Conservation (phyloP, 2,329 filamentous ascomycete species). For the Pseudopyricularia javanii region DNA sequence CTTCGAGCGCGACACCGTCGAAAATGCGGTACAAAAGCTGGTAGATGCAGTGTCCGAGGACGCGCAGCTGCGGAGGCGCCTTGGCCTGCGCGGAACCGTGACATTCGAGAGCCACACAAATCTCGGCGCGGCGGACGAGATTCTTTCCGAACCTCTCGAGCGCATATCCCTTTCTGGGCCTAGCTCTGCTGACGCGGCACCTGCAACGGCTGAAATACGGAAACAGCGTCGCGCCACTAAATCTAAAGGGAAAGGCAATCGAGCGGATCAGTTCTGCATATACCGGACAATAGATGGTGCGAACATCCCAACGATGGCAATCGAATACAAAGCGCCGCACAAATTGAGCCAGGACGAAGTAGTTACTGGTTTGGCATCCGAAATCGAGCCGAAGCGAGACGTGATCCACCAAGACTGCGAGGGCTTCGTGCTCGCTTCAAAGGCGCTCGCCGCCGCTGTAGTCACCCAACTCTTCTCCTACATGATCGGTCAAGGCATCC, state of each 20-base stretch:
- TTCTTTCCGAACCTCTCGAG: slow-evolving; percentile 12
- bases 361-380: slow-evolving; percentile 16
- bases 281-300: slow-evolving; percentile 10
- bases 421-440: slow-evolving; percentile 15
- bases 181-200: slow-evolving; percentile 3
- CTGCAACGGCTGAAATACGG: slow-evolving; percentile 1
- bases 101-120: slow-evolving; percentile 25
- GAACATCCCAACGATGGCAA: slow-evolving; percentile 15
- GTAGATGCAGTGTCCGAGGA: slow-evolving; percentile 16
- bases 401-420: slow-evolving; percentile 19
- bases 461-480: slow-evolving; percentile 27
- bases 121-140: slow-evolving; percentile 12
- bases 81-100: slow-evolving; percentile 19
- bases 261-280: slow-evolving; percentile 20
- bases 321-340: slow-evolving; percentile 25
- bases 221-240: slow-evolving; percentile 7
- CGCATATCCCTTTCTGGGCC: slow-evolving; percentile 9
- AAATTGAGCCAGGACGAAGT: slow-evolving; percentile 21
- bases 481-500: slow-evolving; percentile 21
- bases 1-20: slow-evolving; percentile 20
- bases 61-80: slow-evolving; percentile 11
- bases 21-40: slow-evolving; percentile 21
- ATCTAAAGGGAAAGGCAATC: slow-evolving; percentile 15
- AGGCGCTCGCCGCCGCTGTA: slow-evolving; percentile 19
- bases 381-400: slow-evolving; percentile 19